Base-by-base conservation (phyloP, 1,284 basidiomycete species). In the Melampsora larici-populina region DNA sequence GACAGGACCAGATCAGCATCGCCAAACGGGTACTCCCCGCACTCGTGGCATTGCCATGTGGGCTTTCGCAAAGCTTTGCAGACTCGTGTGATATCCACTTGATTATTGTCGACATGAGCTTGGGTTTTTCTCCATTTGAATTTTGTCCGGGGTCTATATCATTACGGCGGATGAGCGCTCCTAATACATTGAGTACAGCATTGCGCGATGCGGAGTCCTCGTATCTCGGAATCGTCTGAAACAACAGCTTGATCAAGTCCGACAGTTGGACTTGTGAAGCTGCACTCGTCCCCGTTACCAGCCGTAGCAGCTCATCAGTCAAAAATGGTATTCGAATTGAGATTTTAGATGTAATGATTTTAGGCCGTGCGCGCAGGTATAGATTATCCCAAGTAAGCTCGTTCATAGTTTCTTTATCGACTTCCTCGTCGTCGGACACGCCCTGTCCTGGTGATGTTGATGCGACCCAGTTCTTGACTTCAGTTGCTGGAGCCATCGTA, bases 141-240 rank as follows among this genome's bases (percentile, higher is more conserved):
- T 18, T 8, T 29, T 18, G 48, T 1, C 5, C 5, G n/a, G 51
- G 18, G 11, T 49, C 55, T 51, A 31, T n/a, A 33, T 78, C 69
- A 33, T 67, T 78, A 24, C 69, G 31, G 26, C 66, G 48, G 49
- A 78, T 65, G 43, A 78, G n/a, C 43, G 69, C 63, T 24, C 64
- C 31, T 36, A 78, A 15, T 24, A 78, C 62, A 46, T 36, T 43
- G 13, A 78, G 70, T 26, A 48, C 76, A 29, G 76, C 76, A 49
- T 71, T 71, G 63, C 69, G 62, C 9, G 76, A 78, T 24, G 70
- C 60, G 51, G 69, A 40, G 33, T 78, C 76, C 26, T 78, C 76
- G 62, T 78, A 78, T 55, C 76, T 60, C 33, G 76, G 76, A 60
- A 78, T 78, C 21, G 76, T 78, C 49, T 71, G 63, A 26, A 70